Base-by-base conservation (phyloP, 2,329 filamentous ascomycete genomes). In the Alternaria panax region DNA sequence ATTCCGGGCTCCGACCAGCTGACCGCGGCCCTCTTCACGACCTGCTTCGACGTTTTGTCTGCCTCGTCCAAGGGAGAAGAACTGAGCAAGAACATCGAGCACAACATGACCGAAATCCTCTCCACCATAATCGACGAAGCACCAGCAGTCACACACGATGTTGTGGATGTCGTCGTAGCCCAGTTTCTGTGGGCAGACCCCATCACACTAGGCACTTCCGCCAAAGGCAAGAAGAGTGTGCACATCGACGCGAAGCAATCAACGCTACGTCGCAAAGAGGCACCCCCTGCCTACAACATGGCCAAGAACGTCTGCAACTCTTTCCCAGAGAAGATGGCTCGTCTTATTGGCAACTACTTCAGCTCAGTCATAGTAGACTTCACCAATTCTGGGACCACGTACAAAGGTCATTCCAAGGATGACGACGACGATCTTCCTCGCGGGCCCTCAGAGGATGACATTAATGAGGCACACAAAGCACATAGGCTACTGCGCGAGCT, bases 341-440 rank as follows among this genome's bases (percentile, higher is more conserved):
- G 93, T 62, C 92, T 96, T 67, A 90, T 98, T 56, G 94, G 92
- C 67, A 93, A 96, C 73, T 99, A 98, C 77, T 99, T 99, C 77
- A 96, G 93, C 78, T 93, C 96, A 57, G 93, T 98, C 51, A 96
- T 99, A 58, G 88, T 98, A 62, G 93, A 97, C 73, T 91, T 93
- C 89, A 36, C 87, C 82, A 72, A 65, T 36, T 51, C 65, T 1
- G 68, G 67, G 2, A 51, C 43, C 25, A 62, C 63, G 4, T 67
- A 67, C 46, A 64, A 62, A 43, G 67, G 69, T 12, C 67, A 69
- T 56, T 67, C 65, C 36, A 78, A 78, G 34, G 79, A 73, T 8
- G 81, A 80, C 7, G 81, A 80, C 7, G 81, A 81, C 28, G 78
- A 80, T n/a, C 74, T 68, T 9, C 79, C 83, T 14, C 78, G 81